Evolutionary conservation across 495 filamentous ascomycete genomes (phyloP).

Genomic region (Neurospora africana): DNA sequence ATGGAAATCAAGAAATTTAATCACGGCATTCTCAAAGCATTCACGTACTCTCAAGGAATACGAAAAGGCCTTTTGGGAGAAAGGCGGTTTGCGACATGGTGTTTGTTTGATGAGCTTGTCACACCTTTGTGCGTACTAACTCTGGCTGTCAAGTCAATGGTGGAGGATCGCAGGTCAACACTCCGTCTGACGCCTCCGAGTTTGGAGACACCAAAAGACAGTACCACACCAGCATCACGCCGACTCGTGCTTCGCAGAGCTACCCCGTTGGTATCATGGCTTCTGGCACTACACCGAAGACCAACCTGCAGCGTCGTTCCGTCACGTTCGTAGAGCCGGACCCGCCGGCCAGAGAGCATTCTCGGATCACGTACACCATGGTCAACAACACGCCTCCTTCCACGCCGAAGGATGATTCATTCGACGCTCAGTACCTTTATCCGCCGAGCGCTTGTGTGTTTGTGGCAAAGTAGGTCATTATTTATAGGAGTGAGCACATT

Average conservation of each 20-base stretch:
- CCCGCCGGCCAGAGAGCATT: neutral
- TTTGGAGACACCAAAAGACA: neutral
- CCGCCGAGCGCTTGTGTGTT: constrained; percentile 49
- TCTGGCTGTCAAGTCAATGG: neutral
- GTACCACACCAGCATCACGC: neutral
- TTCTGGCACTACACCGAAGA: neutral
- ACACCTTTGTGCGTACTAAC: neutral
- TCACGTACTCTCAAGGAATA: neutral
- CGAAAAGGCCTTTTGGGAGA: neutral
- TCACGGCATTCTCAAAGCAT: neutral
- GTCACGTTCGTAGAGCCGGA: neutral
- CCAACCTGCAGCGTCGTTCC: neutral
- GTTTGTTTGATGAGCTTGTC: neutral
- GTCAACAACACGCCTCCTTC: constrained; percentile 7
- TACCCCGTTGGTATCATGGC: neutral
- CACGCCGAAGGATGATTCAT: constrained; percentile 10
- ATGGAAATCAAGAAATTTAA: neutral
- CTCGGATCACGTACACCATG: neutral
- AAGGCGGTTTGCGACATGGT: neutral
- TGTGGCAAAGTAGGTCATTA: constrained; percentile 49
- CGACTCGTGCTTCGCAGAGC: neutral
- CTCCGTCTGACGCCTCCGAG: neutral
- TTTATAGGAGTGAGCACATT: neutral
- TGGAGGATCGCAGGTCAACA: neutral
- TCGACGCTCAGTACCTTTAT: constrained; percentile 49